Percentiles rank a stretch among this genome's conserved stretches.
Conservation (phyloP, 345 rosid species). For the Citrus unshiu region DNA sequence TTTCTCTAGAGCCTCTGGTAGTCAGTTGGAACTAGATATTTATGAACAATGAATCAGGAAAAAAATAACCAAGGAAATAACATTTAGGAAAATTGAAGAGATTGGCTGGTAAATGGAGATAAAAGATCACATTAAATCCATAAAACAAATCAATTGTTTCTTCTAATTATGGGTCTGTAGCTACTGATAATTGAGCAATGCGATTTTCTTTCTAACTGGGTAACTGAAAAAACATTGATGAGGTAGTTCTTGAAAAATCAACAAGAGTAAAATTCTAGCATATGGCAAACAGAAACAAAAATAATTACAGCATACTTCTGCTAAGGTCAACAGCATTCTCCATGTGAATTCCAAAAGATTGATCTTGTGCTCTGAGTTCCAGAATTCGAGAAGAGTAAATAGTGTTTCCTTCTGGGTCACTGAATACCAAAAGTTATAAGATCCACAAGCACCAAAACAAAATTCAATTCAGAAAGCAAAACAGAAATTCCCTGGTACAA, state of each 20-base stretch:
- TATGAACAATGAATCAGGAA: neutral
- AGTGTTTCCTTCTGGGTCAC: constrained; percentile 15
- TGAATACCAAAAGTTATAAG: constrained; percentile 12
- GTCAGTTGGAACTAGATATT: neutral
- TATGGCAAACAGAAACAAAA: neutral
- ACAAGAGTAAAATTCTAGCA: neutral
- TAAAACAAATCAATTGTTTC: neutral
- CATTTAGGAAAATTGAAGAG: neutral
- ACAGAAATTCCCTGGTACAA: neutral
- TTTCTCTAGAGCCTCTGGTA: neutral
- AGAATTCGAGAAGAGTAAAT: constrained; percentile 35
- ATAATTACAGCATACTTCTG: constrained; percentile 35
- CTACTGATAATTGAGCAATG: neutral
- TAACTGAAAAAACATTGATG: neutral
- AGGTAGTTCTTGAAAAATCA: neutral
- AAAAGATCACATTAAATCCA: neutral
- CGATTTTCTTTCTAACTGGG: neutral
- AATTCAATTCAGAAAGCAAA: constrained; percentile 3
- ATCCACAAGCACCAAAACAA: constrained; percentile 14
- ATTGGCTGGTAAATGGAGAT: neutral
- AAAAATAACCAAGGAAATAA: neutral
- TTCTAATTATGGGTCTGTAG: neutral
- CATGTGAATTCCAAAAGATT: constrained; percentile 45
- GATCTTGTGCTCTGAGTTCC: constrained; percentile 45
- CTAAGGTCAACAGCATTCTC: constrained; percentile 52